A percentile compares a stretch with the other conserved stretches of the same genome.
phyloP scores from a whole-genome alignment of 2,329 filamentous ascomycete species.

The Nakataea oryzae region DNA sequence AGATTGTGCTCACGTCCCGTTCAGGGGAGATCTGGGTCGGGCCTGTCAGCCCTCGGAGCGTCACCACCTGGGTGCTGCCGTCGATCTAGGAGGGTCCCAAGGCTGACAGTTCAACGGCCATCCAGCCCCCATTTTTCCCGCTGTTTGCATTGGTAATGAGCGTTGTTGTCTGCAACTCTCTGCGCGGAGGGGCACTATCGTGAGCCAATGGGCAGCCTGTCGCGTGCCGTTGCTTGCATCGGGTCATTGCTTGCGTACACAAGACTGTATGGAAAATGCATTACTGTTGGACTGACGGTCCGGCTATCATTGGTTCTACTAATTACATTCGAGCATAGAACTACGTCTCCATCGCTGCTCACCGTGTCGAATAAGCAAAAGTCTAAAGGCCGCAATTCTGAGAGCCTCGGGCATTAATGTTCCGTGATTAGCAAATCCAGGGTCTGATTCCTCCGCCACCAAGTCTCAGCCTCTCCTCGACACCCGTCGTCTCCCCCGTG shows the following conservation, averaged over 20 bases:
- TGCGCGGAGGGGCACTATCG: not conserved
- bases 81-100: slow-evolving; percentile 25
- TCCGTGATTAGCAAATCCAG: not conserved
- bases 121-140: not conserved
- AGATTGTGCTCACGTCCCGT: slow-evolving; percentile 23
- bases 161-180: not conserved
- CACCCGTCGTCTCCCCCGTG: not conserved
- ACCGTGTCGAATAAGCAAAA: not conserved
- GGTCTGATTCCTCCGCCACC: not conserved
- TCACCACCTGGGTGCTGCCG: slow-evolving; percentile 28
- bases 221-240: not conserved
- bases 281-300: not conserved
- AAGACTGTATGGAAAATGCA: not conserved
- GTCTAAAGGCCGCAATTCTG: not conserved
- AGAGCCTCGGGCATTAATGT: not conserved
- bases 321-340: not conserved
- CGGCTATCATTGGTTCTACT: not conserved
- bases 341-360: not conserved
- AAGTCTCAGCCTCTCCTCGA: not conserved
- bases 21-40: slow-evolving; percentile 27
- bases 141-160: not conserved
- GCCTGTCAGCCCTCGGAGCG: slow-evolving; percentile 20
- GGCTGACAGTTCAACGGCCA: not conserved
- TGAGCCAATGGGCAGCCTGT: not conserved
- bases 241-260: too few relatives aligned